These are phyloP conservation scores for Beauveria sp. DNA, from an alignment of 2,329 filamentous ascomycete genomes.

Conservation along the genomic window DNA sequence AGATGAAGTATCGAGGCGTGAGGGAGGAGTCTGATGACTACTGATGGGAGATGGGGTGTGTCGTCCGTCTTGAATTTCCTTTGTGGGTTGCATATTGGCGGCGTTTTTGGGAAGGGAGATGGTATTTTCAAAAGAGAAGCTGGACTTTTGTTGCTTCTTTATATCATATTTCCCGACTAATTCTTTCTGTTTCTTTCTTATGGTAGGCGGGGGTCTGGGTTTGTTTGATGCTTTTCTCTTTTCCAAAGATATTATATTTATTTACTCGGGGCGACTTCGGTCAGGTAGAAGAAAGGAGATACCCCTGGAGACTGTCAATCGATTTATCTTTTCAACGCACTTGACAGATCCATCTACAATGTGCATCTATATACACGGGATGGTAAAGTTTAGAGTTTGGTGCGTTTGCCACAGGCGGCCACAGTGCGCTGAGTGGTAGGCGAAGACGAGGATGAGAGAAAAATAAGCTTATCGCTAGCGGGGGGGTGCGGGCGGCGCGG, in stretches of 20 bases:
- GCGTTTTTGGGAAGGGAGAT: neutral
- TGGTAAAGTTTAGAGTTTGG: too few species aligned
- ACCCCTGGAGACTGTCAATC: neutral
- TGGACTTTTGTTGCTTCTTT: neutral
- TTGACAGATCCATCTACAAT: neutral
- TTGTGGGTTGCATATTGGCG: conserved; percentile 7
- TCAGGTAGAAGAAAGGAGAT: neutral
- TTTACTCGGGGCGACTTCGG: neutral
- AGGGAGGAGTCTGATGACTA: conserved; percentile 21
- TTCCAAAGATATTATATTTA: neutral
- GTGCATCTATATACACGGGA: neutral
- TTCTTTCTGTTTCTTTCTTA: neutral
- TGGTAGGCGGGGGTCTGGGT: neutral
- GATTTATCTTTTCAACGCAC: neutral
- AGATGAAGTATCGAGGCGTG: conserved; percentile 47
- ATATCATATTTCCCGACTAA: neutral
- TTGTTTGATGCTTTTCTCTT: neutral
- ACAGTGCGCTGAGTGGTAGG: too few species aligned
- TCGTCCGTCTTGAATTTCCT: neutral
- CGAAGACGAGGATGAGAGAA: neutral
- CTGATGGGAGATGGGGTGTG: neutral
- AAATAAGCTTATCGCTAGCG: neutral
- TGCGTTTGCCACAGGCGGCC: too few species aligned
- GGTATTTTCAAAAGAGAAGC: neutral
- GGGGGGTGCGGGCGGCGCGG: neutral